A percentile compares a stretch with the other conserved stretches of the same genome.
Evolutionary conservation across 371 early-diverging fungal species (phyloP).

Genomic region (Chytridium lagenaria): DNA sequence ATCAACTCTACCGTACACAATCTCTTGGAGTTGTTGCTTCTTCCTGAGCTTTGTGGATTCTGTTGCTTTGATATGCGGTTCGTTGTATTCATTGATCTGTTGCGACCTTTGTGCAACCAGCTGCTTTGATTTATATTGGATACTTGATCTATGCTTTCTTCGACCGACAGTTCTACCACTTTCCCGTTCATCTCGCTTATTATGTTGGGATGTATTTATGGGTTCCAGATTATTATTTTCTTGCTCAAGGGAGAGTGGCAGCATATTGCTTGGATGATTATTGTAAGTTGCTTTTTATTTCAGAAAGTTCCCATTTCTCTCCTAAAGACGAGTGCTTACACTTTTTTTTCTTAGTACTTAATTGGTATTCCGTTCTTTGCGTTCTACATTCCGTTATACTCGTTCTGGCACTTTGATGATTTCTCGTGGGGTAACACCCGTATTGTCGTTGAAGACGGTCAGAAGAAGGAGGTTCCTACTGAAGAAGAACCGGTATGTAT

Average conservation of each 20-base stretch:
- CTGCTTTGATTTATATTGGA: slow-evolving; percentile 66
- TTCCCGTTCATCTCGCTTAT: slow-evolving; percentile 48
- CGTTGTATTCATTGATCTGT: slow-evolving; percentile 85
- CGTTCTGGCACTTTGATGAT: slow-evolving; percentile 97
- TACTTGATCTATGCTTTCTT: slow-evolving; percentile 76
- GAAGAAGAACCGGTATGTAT: slow-evolving; percentile 30
- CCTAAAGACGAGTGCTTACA: slow-evolving; percentile 9
- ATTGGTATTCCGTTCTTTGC: slow-evolving; percentile 58
- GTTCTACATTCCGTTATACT: slow-evolving; percentile 57
- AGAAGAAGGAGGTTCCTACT: slow-evolving; percentile 62
- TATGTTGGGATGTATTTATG: slow-evolving; percentile 53
- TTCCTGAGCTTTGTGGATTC: slow-evolving; percentile 92
- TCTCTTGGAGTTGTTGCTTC: slow-evolving; percentile 84
- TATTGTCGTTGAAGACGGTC: slow-evolving; percentile 77
- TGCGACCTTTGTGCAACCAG: slow-evolving; percentile 74
- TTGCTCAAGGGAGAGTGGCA: slow-evolving; percentile 55
- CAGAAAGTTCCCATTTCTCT: background rate
- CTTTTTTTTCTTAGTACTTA: slow-evolving; percentile 35
- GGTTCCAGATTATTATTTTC: slow-evolving; percentile 61
- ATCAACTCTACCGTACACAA: slow-evolving; percentile 99
- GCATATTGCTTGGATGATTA: slow-evolving; percentile 65
- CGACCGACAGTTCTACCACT: slow-evolving; percentile 38
- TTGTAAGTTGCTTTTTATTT: slow-evolving; percentile 38
- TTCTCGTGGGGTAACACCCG: slow-evolving; percentile 99
- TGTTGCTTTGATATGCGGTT: slow-evolving; percentile 97